A percentile compares a stretch with the other conserved stretches of the same genome.
phyloP scores from a whole-genome alignment of 2,329 filamentous ascomycete species.

The Rutstroemia sydowiana region DNA sequence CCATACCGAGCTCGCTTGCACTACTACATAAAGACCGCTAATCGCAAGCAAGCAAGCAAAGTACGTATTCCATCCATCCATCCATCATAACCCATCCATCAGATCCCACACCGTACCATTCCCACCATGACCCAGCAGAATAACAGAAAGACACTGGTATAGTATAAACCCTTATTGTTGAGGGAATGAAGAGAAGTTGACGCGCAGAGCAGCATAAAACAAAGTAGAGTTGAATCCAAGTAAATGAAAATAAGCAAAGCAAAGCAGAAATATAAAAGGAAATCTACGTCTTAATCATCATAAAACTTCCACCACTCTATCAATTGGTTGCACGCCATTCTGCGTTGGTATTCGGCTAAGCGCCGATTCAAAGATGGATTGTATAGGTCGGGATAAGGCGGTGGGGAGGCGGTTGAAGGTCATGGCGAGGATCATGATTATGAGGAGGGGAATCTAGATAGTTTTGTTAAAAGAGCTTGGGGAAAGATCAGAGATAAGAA shows the following conservation, averaged over 20 bases:
- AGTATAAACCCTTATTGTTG: too few species aligned
- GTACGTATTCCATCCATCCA: not conserved
- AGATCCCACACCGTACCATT: not conserved
- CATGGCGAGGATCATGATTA: constrained; percentile 42
- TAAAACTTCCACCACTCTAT: constrained; percentile 25
- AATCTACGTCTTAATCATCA: constrained; percentile 4
- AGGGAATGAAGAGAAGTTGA: too few species aligned
- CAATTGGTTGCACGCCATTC: constrained; percentile 7
- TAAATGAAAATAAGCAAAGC: not conserved
- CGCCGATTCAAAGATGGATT: constrained; percentile 14
- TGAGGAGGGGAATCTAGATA: constrained; percentile 41
- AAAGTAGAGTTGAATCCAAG: not conserved
- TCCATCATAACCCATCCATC: not conserved
- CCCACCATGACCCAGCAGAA: not conserved
- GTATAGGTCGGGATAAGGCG: constrained; percentile 28
- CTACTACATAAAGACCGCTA: not conserved
- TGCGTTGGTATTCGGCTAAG: constrained; percentile 9
- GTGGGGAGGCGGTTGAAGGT: constrained; percentile 45
- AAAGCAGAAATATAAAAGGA: not conserved
- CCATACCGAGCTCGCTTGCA: not conserved
- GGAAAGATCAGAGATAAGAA: not conserved
- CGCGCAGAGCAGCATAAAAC: not conserved
- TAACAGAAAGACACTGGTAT: too few species aligned
- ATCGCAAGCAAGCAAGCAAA: constrained; percentile 1
- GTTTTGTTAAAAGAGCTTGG: not conserved